These are phyloP conservation scores for Phytophthora tubulina DNA, from an alignment of 352 stramenopile species.

Conservation along the genomic window DNA sequence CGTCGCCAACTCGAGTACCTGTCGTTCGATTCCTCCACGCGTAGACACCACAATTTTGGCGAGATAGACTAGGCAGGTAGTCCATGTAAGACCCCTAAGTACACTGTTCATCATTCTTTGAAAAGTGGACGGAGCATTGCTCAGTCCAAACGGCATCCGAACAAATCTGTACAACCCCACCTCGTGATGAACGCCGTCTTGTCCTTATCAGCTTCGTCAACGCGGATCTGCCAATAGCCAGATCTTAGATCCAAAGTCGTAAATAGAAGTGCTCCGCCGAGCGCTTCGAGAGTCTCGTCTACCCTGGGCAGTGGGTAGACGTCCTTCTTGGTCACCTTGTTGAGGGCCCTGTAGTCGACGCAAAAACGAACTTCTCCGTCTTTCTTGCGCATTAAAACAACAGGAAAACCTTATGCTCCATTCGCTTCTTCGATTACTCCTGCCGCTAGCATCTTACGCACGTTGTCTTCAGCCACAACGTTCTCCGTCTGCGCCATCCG, in stretches of 20 bases:
- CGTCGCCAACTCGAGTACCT: too few species aligned
- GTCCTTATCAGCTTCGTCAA: too few species aligned
- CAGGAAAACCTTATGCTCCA: constrained; percentile 7
- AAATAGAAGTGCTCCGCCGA: background rate
- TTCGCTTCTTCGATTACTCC: constrained; percentile 1
- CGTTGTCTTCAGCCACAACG: background rate
- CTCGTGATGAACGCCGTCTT: too few species aligned
- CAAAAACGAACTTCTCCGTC: constrained; percentile 7
- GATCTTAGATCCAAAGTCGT: background rate
- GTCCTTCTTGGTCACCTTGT: background rate
- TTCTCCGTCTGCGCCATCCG: background rate
- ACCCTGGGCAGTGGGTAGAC: constrained; percentile 11
- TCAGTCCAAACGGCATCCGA: too few species aligned
- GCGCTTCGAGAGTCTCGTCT: constrained; percentile 10
- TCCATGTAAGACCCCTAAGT: too few species aligned
- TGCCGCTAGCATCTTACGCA: background rate
- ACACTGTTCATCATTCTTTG: too few species aligned
- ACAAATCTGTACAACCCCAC: too few species aligned
- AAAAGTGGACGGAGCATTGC: too few species aligned
- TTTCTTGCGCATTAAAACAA: constrained; percentile 12
- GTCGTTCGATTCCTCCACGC: too few species aligned
- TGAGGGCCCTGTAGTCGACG: background rate
- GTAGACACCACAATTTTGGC: too few species aligned
- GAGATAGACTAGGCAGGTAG: too few species aligned
- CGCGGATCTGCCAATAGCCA: constrained; percentile 5